Conservation (phyloP, 805 yeast species). For the Saccharomycopsis capsularis region DNA sequence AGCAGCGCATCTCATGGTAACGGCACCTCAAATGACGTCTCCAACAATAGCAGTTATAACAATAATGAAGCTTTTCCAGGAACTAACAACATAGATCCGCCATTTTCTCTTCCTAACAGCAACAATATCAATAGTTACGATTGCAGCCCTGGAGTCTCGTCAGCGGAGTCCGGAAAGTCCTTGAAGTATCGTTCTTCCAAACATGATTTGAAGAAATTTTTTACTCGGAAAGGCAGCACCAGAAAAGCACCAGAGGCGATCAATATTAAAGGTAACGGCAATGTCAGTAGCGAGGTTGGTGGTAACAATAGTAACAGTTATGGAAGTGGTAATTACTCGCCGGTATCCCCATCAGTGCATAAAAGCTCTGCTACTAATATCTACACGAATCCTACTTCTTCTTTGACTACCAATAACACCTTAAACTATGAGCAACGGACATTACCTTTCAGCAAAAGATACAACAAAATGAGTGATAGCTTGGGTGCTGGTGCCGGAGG, state of each 20-base stretch:
- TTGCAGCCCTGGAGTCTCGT: constrained; percentile 2
- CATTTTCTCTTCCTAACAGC: constrained; percentile 23
- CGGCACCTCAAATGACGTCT: not conserved
- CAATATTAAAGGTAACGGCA: not conserved
- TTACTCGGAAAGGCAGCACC: constrained; percentile 4
- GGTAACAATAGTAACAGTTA: constrained; percentile 1
- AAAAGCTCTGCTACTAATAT: constrained; percentile 1
- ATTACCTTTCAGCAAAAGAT: constrained; percentile 64
- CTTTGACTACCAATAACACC: constrained; percentile 9
- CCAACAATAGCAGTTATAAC: not conserved
- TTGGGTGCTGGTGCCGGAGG: constrained; percentile 97
- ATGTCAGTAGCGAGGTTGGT: not conserved
- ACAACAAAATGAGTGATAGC: constrained; percentile 75
- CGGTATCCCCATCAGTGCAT: not conserved
- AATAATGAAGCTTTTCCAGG: constrained; percentile 24
- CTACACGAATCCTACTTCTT: constrained; percentile 9
- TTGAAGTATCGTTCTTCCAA: constrained; percentile 15
- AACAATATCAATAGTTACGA: no score
- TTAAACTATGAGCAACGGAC: constrained; percentile 26
- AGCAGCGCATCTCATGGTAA: not conserved
- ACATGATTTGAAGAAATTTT: constrained; percentile 20
- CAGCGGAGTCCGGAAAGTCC: constrained; percentile 2
- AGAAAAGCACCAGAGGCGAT: constrained; percentile 1
- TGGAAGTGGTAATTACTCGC: constrained; percentile 6
- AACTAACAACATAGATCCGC: constrained; percentile 19